Evolutionary conservation across 768 basidiomycete genomes (phyloP).

Genomic region (Panaeolus cyanescens): DNA sequence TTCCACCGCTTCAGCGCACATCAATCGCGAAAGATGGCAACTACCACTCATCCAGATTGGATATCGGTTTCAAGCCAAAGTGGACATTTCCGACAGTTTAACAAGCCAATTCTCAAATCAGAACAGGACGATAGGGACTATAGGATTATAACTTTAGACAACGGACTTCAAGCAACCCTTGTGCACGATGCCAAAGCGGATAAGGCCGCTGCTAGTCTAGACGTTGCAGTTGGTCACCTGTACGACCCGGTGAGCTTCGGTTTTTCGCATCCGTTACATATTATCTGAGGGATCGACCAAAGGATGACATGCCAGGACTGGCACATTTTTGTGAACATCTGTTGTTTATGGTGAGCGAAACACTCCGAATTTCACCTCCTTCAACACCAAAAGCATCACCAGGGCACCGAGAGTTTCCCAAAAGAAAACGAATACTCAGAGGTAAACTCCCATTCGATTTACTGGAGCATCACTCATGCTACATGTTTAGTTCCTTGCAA

Average conservation of each 20-base stretch:
- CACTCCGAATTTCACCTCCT: conserved; percentile 4
- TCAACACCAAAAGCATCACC: conserved; percentile 6
- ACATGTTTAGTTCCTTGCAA: conserved; percentile 62
- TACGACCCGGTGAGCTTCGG: conserved; percentile 77
- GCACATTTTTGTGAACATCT: conserved; percentile 97
- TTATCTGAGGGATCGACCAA: conserved; percentile 24
- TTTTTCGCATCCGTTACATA: background rate
- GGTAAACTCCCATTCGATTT: conserved; percentile 36
- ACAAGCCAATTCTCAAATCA: conserved; percentile 59
- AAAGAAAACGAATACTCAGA: conserved; percentile 94
- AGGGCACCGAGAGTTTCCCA: conserved; percentile 86
- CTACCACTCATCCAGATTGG: conserved; percentile 18
- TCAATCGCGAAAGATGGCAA: conserved; percentile 15
- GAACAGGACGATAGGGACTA: conserved; percentile 81
- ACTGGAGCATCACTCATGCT: background rate
- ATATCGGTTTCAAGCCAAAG: conserved; percentile 1
- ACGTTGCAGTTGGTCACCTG: conserved; percentile 93
- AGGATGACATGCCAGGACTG: conserved; percentile 90
- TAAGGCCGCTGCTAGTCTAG: conserved; percentile 92
- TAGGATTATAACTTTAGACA: conserved; percentile 79
- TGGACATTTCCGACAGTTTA: conserved; percentile 22
- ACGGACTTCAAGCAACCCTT: conserved; percentile 85
- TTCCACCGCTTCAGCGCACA: background rate
- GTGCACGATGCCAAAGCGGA: conserved; percentile 86
- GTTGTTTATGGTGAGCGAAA: conserved; percentile 81